Evolutionary conservation across 2,329 filamentous ascomycete genomes (phyloP), one percentile per base, ranked within the genome.

Genomic region (Colletotrichum sp.): DNA sequence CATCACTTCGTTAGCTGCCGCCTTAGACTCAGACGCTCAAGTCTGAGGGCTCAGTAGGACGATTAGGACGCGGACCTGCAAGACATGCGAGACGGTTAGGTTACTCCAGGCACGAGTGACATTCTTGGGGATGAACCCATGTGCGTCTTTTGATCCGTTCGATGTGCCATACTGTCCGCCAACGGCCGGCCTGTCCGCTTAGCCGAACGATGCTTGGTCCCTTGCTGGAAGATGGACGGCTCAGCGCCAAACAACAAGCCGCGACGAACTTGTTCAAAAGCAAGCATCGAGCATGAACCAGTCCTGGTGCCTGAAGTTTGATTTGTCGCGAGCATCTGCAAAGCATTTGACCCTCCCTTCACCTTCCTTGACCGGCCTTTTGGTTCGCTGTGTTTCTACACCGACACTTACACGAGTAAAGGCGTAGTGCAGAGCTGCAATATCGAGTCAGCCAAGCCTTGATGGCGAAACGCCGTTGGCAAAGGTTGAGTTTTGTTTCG

Each of bases 1-100:
- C 65, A 32, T 74, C 74, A 74, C 44, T 22, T 69, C 59, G 36
- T 62, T 76, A 76, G 74, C 70, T 73, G 63, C 71, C 74, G 74
- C 59, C 64, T 69, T 59, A 52, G 64, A 73, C 70, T 49, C 25
- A 25, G 44, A 52, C 44, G 44, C 22, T 25, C 44, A 32, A 39
- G 55, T 63, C 73, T 59, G 69, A 68, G 32, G 25, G 36, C 22
- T 72, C 27, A 27, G 34, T 29, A 36, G 34, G 34, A 70, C 36
- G 39, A 19, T 29, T 49, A n/a, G 39, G 39, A 49, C 39, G 39
- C 11, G 9, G 34, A 69, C 22, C 29, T 36, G 22, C 49, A 39
- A 69, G 66, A 61, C 66, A 59, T 32, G 32, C 66, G 25, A 39
- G 30, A 39, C n/a, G 22, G 59, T 15, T 27, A 9, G 22, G 22